phyloP scores from a whole-genome alignment of 345 rosid genomes.

The Brassica rapa region DNA sequence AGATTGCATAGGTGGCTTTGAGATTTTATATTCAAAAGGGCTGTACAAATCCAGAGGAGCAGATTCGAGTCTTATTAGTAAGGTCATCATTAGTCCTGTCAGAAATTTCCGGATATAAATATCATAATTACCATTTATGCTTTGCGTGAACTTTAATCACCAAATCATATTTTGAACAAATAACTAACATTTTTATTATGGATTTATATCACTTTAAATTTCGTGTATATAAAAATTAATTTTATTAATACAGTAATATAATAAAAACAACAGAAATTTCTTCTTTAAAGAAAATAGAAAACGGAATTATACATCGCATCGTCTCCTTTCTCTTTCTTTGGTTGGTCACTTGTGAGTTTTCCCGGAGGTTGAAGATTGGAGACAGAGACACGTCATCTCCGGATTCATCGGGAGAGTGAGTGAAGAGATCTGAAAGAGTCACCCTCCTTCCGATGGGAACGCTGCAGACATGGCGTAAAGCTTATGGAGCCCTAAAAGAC shows the following conservation, averaged over 20 bases:
- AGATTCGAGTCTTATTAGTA: slow-evolving; percentile 25
- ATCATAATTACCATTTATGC: slow-evolving; percentile 31
- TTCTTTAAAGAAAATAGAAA: background rate
- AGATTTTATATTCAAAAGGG: background rate
- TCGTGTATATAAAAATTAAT: background rate
- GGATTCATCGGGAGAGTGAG: background rate
- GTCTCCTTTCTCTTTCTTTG: background rate
- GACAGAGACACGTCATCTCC: slow-evolving; percentile 27
- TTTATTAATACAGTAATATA: background rate
- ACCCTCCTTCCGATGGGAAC: slow-evolving; percentile 64
- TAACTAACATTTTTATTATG: background rate
- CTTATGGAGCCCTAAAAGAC: slow-evolving; percentile 96
- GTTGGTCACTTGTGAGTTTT: background rate
- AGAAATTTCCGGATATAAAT: background rate
- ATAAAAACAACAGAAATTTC: background rate
- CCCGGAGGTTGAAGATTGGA: slow-evolving; percentile 17
- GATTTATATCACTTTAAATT: background rate
- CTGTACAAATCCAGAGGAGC: slow-evolving; percentile 26
- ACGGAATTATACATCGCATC: slow-evolving; percentile 11
- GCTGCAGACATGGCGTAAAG: slow-evolving; percentile 93
- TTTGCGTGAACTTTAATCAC: slow-evolving; percentile 27
- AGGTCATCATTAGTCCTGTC: slow-evolving; percentile 24
- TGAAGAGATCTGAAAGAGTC: slow-evolving; percentile 20
- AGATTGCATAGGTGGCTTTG: slow-evolving; percentile 3
- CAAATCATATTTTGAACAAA: background rate